Conservation (phyloP, 345 rosid genomes). For the Kernera saxatilis region DNA sequence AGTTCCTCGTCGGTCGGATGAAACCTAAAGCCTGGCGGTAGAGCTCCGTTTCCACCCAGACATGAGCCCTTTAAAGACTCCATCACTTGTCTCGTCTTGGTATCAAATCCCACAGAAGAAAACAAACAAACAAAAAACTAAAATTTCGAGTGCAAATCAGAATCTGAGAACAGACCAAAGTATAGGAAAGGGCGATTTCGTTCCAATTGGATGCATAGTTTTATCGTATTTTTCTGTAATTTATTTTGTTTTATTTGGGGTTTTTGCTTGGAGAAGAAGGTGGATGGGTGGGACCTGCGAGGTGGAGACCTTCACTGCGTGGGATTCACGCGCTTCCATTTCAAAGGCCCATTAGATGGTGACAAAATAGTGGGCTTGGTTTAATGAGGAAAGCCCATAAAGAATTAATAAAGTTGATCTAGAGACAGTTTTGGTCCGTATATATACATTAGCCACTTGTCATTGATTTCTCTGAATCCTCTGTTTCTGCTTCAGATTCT, state of each 20-base stretch:
- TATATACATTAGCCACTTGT: background rate
- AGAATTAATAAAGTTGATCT: background rate
- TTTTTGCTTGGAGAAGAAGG: constrained; percentile 26
- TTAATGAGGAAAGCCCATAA: background rate
- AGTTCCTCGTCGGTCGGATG: constrained; percentile 96
- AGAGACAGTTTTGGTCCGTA: background rate
- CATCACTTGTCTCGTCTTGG: background rate
- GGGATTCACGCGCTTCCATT: background rate
- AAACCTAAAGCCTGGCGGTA: constrained; percentile 95
- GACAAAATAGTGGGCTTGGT: background rate
- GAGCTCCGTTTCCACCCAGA: constrained; percentile 26
- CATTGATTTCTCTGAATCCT: background rate
- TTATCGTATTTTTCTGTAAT: background rate
- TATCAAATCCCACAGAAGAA: background rate
- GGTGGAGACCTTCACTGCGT: background rate
- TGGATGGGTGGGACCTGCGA: background rate
- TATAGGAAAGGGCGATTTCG: background rate
- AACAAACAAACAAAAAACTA: background rate
- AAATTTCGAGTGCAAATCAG: background rate
- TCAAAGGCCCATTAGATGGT: background rate
- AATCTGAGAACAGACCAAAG: background rate
- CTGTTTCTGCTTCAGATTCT: background rate
- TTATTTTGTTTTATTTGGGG: background rate
- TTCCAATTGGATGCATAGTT: constrained; percentile 6
- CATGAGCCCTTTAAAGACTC: background rate